A percentile compares a stretch with the other conserved stretches of the same genome.
Evolutionary conservation across 441 rosid species (phyloP).

Genomic region (Geranium incanum): DNA sequence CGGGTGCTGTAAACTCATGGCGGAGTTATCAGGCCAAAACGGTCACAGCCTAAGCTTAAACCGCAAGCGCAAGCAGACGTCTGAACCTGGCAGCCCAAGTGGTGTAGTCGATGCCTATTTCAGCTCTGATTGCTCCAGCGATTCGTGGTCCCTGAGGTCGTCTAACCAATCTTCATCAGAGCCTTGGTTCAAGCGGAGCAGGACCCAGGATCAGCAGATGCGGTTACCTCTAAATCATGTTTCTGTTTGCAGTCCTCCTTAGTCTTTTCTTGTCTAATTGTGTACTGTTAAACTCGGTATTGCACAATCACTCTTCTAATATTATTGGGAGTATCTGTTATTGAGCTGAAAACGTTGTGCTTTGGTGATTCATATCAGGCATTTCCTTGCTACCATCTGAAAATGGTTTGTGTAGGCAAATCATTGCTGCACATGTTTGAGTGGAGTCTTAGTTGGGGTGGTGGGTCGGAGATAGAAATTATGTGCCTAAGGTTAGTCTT

Average conservation of each 20-base stretch:
- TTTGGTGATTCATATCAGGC: constrained; percentile 6
- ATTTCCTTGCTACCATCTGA: background rate
- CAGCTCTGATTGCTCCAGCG: constrained; percentile 43
- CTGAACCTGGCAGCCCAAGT: constrained; percentile 30
- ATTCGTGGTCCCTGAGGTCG: constrained; percentile 34
- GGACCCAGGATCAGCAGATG: constrained; percentile 59
- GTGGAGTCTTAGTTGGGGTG: background rate
- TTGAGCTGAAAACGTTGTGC: constrained; percentile 25
- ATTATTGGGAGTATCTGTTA: constrained; percentile 19
- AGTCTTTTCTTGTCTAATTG: constrained; percentile 25
- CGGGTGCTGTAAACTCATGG: constrained; percentile 38
- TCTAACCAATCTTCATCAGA: constrained; percentile 35
- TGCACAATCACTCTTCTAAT: constrained; percentile 21
- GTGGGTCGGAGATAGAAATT: background rate
- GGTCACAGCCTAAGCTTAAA: constrained; percentile 21
- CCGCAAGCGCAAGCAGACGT: constrained; percentile 33
- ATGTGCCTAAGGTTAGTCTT: background rate
- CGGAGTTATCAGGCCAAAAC: constrained; percentile 26
- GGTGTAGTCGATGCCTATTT: constrained; percentile 39
- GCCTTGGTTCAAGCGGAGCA: constrained; percentile 51
- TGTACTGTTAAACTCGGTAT: constrained; percentile 27
- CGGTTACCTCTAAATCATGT: constrained; percentile 50
- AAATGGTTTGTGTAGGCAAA: background rate
- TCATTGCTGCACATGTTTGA: background rate
- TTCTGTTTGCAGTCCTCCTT: constrained; percentile 61